Evolutionary conservation across 1,284 basidiomycete genomes (phyloP), one percentile per base, ranked within the genome.

Genomic region (Cryptococcus sp.): DNA sequence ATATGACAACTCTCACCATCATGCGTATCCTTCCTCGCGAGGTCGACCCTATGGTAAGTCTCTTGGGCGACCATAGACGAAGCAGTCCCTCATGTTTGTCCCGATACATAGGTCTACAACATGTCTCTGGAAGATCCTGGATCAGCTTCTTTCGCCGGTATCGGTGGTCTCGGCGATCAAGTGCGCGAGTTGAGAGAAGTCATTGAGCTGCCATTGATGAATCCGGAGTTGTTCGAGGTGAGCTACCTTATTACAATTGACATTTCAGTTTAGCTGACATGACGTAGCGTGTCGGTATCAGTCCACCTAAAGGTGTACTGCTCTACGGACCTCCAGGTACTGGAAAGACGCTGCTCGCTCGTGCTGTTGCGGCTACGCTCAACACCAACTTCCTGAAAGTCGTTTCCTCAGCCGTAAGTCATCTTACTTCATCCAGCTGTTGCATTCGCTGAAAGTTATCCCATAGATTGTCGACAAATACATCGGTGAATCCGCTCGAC

Each of bases 71-170:
- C 22, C 13, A 16, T 0, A 25, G 6, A 6, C 19, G 20, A 4
- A 37, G 1, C 17, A 15, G 16, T 6, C 10, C 34, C 26, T 29
- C 7, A n/a, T 7, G 40, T 22, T 43, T 8, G 43, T 22, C 3
- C 38, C 3, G 23, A 16, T 15, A n/a, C 7, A n/a, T 37, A 74
- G 72, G 72, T 99, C 5, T 99, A 99, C 83, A 98, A 97, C 81
- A 99, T 99, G 96, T 95, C 91, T 65, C 83, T 97, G 70, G 96
- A 99, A 79, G 95, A 99, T 73, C 93, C 96, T 2, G 93, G 92
- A 81, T 89, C 89, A 53, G 93, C 92, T 19, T 86, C 91, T 17
- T 99, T 99, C 77, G 95, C 95, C 0, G 95, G 94, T 62, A 98
- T 99, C 61, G 96, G 96, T 74, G 96, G 96, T 41, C 80, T 99